These are phyloP conservation scores for Chaetoceros muelleri DNA, from an alignment of 108 stramenopile species.

Conservation along the genomic window DNA sequence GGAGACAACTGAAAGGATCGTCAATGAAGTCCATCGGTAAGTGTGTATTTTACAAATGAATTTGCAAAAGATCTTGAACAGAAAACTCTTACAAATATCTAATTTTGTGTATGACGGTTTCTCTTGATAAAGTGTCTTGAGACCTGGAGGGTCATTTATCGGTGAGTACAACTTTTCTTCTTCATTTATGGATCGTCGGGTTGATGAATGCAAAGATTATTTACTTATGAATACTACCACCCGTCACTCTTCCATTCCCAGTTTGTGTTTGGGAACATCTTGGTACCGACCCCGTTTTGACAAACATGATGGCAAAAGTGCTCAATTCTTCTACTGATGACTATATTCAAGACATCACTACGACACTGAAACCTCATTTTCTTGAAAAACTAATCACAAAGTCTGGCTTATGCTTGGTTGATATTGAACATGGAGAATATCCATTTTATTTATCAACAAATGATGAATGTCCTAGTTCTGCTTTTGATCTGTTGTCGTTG, in stretches of 20 bases:
- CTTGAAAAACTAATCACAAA: background rate
- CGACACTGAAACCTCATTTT: background rate
- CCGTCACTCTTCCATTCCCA: no score
- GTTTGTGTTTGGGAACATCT: background rate
- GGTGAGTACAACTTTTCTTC: no score
- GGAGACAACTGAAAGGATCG: background rate
- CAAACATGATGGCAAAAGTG: background rate
- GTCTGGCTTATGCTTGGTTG: background rate
- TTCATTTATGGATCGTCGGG: no score
- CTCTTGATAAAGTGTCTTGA: background rate
- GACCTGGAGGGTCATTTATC: background rate
- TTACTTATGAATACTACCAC: no score
- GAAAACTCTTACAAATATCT: background rate
- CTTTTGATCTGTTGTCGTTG: background rate
- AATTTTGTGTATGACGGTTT: background rate
- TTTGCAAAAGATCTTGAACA: no score
- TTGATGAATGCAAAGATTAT: no score
- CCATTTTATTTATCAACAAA: background rate
- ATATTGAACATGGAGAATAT: background rate
- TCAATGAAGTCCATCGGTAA: background rate
- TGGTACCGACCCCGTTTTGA: background rate
- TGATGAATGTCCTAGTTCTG: background rate
- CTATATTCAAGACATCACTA: background rate
- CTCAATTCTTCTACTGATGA: background rate
- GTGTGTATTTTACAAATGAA: no score